Evolutionary conservation across 768 basidiomycete species (phyloP).

Genomic region (Megacollybia marginata): DNA sequence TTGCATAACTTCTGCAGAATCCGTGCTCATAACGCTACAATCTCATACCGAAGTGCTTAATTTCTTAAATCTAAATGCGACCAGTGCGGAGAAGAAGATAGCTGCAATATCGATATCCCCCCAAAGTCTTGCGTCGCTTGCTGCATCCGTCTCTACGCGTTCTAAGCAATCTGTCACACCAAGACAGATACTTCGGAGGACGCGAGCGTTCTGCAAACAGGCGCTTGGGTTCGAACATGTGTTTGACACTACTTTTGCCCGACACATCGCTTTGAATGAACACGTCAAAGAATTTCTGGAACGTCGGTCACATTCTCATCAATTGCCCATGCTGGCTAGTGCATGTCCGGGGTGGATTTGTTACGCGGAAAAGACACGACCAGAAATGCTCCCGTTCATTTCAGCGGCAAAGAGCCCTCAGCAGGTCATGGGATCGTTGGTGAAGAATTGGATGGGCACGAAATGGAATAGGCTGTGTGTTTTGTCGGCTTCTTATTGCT

Average conservation of each 20-base stretch:
- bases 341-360: constrained; percentile 99
- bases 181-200: constrained; percentile 57
- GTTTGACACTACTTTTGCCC: constrained; percentile 92
- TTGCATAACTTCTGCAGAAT: constrained; percentile 98
- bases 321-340: constrained; percentile 87
- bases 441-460: constrained; percentile 79
- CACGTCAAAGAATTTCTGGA: constrained; percentile 78
- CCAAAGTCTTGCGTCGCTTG: constrained; percentile 77
- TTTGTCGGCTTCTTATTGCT: not conserved
- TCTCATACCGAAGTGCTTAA: constrained; percentile 89
- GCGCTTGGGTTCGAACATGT: constrained; percentile 74
- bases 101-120: constrained; percentile 87
- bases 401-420: constrained; percentile 87
- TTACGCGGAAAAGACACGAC: constrained; percentile 96
- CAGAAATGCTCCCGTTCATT: constrained; percentile 90
- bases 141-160: constrained; percentile 48
- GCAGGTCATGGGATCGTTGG: constrained; percentile 88
- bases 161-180: constrained; percentile 39
- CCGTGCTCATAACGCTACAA: constrained; percentile 91
- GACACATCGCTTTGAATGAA: constrained; percentile 79
- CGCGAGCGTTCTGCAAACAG: constrained; percentile 60
- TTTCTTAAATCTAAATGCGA: constrained; percentile 57
- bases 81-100: constrained; percentile 35
- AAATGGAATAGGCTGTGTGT: constrained; percentile 66
- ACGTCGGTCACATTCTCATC: constrained; percentile 32